Evolutionary conservation across 176 grass and related monocot genomes (phyloP), one percentile per base, ranked within the genome.

Genomic region (Ananas comosus): DNA sequence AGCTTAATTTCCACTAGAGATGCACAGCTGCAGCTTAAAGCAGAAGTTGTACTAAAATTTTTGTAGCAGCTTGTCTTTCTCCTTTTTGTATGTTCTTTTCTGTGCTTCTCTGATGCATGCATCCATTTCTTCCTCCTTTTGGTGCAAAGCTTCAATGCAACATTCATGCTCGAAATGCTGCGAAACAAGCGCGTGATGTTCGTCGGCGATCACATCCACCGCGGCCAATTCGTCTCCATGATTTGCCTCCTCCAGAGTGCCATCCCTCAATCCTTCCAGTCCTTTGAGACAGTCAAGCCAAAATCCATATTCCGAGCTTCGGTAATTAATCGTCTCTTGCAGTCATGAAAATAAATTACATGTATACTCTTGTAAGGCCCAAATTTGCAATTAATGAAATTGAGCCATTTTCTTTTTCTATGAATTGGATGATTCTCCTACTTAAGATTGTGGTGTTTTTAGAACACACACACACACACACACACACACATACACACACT

Each of bases 141-240:
- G 6, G 33, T 42, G 5, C 0, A 11, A 47, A 74, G 72, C 1
- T 74, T 74, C 58, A 65, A 74, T 51, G 72, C 72, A 11, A 74
- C 72, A 16, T 74, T 74, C 13, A 65, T 74, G 72, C 48, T 74
- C 1, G 72, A 74, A 28, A 64, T 9, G 59, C 72, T 74, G 12
- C 19, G 72, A 28, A 59, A 59, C 12, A 74, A 51, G 72, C 42
- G 72, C 19, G 24, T 74, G 14, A 24, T 74, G 48, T 74, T 64
- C 59, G 72, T 64, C 2, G 72, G 72, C 24, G 72, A 74, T 22
- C 64, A 57, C 27, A 27, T 74, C 12, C 11, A 22, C 21, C 19
- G 58, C n/a, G 48, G 72, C 4, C 57, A 64, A 48, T 64, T 25
- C 59, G n/a, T 24, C 19, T 74, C 72, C 28, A 51, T 74, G 72